Percentiles rank a stretch among this genome's conserved stretches.
Conservation (phyloP, 805 yeast genomes). For the Candida dajiaensis region DNA sequence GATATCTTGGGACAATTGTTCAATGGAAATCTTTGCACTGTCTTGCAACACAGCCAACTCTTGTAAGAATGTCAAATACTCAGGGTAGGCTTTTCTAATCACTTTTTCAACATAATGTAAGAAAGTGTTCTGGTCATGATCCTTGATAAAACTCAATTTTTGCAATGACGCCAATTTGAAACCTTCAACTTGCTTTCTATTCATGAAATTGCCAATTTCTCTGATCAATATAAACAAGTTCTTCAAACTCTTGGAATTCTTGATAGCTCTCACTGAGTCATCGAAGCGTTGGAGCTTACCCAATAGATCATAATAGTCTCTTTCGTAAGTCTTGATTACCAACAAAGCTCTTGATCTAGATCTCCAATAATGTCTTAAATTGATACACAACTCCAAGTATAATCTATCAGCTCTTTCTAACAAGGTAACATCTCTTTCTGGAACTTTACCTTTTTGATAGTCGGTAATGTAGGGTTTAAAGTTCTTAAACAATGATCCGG, state of each 20-base stretch:
- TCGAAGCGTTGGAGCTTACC: constrained; percentile 52
- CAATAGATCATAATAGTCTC: constrained; percentile 59
- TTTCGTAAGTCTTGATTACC: constrained; percentile 50
- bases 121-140: constrained; percentile 63
- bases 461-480: constrained; percentile 62
- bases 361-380: constrained; percentile 66
- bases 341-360: constrained; percentile 61
- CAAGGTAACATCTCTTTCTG: constrained; percentile 50
- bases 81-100: constrained; percentile 61
- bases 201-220: constrained; percentile 76
- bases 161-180: constrained; percentile 65
- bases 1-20: constrained; percentile 55
- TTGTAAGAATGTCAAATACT: constrained; percentile 51
- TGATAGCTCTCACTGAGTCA: constrained; percentile 49
- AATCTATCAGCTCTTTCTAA: constrained; percentile 67
- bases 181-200: constrained; percentile 64
- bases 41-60: constrained; percentile 49
- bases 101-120: constrained; percentile 70
- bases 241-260: constrained; percentile 46
- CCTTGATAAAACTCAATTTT: constrained; percentile 63
- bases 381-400: constrained; percentile 60
- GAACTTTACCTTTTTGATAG: constrained; percentile 31
- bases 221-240: constrained; percentile 59
- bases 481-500: constrained; percentile 48
- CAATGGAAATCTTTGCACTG: constrained; percentile 57